Evolutionary conservation across 2,329 filamentous ascomycete species (phyloP).

Genomic region (Scedosporium minutisporum): DNA sequence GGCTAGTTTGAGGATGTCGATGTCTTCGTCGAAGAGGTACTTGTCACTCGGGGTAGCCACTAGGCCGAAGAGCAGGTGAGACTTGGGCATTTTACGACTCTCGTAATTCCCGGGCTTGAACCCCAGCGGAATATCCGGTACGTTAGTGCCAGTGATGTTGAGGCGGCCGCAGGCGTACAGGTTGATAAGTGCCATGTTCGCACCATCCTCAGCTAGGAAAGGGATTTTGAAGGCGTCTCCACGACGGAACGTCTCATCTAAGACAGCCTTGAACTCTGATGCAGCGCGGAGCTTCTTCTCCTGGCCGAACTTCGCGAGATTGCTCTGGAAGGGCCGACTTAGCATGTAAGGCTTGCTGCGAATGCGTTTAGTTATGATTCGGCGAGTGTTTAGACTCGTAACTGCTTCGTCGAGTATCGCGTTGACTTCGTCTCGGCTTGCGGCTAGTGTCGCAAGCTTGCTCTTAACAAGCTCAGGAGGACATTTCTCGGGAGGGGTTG

Average conservation of each 20-base stretch:
- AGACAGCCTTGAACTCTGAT: slow-evolving; percentile 44
- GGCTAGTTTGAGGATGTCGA: slow-evolving; percentile 29
- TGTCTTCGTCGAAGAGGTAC: slow-evolving; percentile 48
- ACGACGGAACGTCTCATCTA: slow-evolving; percentile 47
- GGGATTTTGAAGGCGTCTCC: slow-evolving; percentile 34
- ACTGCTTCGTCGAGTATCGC: slow-evolving; percentile 38
- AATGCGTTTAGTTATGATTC: slow-evolving; percentile 49
- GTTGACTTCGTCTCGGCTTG: slow-evolving; percentile 29
- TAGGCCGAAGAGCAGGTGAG: slow-evolving; percentile 55
- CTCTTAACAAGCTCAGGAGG: slow-evolving; percentile 35
- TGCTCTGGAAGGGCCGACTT: slow-evolving; percentile 46
- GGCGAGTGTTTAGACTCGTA: slow-evolving; percentile 35
- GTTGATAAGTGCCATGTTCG: slow-evolving; percentile 58
- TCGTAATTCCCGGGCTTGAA: slow-evolving; percentile 65
- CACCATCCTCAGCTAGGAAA: slow-evolving; percentile 52
- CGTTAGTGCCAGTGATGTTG: slow-evolving; percentile 39
- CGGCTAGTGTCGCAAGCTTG: slow-evolving; percentile 41
- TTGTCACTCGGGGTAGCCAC: slow-evolving; percentile 45
- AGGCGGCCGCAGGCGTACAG: slow-evolving; percentile 52
- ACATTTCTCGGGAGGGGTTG: slow-evolving; percentile 40
- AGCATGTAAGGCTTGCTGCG: slow-evolving; percentile 53
- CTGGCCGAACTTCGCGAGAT: slow-evolving; percentile 47
- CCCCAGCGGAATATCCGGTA: slow-evolving; percentile 57
- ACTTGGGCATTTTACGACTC: slow-evolving; percentile 56
- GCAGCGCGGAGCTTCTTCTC: slow-evolving; percentile 48